A percentile compares a stretch with the other conserved stretches of the same genome.
Evolutionary conservation across 2,329 filamentous ascomycete species (phyloP).

Genomic region (Sordariomycetes sp.): DNA sequence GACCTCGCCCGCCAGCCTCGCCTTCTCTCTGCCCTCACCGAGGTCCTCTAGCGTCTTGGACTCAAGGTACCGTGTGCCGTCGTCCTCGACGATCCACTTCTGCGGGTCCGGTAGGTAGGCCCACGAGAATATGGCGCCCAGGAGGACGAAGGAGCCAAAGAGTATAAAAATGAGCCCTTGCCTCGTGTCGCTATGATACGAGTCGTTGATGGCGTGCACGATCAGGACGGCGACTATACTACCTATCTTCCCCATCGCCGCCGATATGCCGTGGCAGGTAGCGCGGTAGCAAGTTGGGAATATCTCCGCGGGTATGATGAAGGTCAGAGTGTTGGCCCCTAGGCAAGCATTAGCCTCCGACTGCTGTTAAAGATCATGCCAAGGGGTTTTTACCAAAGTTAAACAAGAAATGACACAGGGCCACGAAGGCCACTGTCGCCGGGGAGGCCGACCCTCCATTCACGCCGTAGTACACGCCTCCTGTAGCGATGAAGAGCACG

Average conservation of each 20-base stretch:
- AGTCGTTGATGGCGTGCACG: conserved; percentile 36
- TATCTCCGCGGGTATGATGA: conserved; percentile 53
- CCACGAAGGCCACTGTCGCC: conserved; percentile 37
- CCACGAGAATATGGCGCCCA: conserved; percentile 40
- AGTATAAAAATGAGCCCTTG: conserved; percentile 40
- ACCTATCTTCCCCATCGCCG: conserved; percentile 48
- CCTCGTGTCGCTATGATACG: conserved; percentile 27
- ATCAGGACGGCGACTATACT: conserved; percentile 40
- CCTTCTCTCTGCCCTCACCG: conserved; percentile 34
- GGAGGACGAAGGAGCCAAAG: conserved; percentile 36
- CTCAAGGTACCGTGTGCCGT: conserved; percentile 25
- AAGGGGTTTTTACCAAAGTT: conserved; percentile 33
- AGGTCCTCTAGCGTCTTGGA: conserved; percentile 39
- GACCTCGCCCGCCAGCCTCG: conserved; percentile 29
- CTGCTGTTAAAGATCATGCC: too few species aligned
- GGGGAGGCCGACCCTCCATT: conserved; percentile 27
- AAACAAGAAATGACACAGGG: conserved; percentile 42
- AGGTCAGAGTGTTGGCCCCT: conserved; percentile 52
- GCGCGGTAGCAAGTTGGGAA: conserved; percentile 55
- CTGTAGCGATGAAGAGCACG: conserved; percentile 35
- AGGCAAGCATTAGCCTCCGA: background rate
- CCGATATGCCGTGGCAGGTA: conserved; percentile 52
- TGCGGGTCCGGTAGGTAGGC: conserved; percentile 39
- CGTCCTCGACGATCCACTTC: conserved; percentile 22
- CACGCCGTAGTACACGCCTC: conserved; percentile 37